Base-by-base conservation (phyloP, 345 rosid genomes). In the Eucalyptus microcorys region DNA sequence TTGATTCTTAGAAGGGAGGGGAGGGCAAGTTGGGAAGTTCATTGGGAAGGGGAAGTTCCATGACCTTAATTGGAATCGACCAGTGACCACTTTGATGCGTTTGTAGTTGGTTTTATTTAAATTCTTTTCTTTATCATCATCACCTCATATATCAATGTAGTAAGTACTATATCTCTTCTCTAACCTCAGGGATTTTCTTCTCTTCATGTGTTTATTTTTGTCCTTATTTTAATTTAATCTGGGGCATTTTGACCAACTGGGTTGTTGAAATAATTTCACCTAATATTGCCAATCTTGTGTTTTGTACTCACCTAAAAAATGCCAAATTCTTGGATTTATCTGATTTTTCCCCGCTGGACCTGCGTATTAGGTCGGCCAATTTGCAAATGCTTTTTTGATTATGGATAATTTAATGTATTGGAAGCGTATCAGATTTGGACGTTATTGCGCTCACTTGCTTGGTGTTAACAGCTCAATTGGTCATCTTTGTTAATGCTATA, bases 21-120 rank as follows among this genome's bases (percentile, higher is more conserved):
- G 15, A 6, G 7, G 15, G 66, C 45, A 71, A 76, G 45, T 79
- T 86, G 30, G 66, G 79, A 47, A 80, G 15, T 49, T 50, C 83
- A 76, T 6, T 49, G 49, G 89, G 57, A 52, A 52, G 57, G 87
- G 91, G 88, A 89, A 32, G 90, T 93, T 91, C 91, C 86, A 91
- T 88, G 91, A 87, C 90, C 90, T 52, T 79, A 89, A 89, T 89
- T 91, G 93, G 91, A 91, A 92, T 81, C 89, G 89, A 90, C 89
- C 92, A 88, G 47, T 40, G 83, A 76, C 2, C 47, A 22, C 45
- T 52, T 81, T 88, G 90, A 87, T 89, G 92, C 89, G 76, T 52
- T 52, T 90, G 90, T 92, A 88, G 87, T 89, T 89, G 88, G 85
- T 22, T 71, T 89, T 86, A 84, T 50, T 88, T 90, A 89, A 88